phyloP scores from a whole-genome alignment of 352 stramenopile genomes.

The Pythium brachiatum region DNA sequence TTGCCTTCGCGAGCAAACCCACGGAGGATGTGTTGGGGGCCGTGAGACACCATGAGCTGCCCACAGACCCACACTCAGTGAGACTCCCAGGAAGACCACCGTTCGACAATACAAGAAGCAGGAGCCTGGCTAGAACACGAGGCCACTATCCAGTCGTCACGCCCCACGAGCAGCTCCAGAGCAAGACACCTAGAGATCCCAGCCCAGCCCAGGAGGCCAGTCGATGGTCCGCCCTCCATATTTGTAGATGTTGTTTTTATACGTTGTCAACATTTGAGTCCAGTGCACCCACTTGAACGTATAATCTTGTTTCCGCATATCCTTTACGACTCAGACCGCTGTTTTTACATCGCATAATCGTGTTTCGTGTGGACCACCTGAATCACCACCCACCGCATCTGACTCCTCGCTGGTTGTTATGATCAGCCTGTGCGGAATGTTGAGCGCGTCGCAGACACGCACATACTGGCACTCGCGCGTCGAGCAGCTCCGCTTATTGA shows the following conservation, averaged over 20 bases:
- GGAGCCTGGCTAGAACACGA: no score
- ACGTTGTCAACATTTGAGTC: background rate
- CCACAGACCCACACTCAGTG: no score
- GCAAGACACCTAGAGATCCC: background rate
- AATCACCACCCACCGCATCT: background rate
- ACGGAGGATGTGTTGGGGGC: no score
- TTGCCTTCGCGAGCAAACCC: no score
- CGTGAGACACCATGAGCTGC: no score
- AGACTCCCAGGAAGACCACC: no score
- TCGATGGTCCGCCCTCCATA: background rate
- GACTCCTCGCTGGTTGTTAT: background rate
- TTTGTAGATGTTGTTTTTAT: background rate
- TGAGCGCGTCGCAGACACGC: background rate
- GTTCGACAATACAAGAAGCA: no score
- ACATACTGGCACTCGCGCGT: background rate
- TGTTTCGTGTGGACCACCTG: background rate
- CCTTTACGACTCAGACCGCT: background rate
- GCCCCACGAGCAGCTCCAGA: background rate
- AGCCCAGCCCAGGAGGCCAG: background rate
- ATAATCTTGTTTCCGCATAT: background rate
- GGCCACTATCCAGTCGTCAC: no score
- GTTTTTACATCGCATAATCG: background rate
- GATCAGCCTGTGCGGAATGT: background rate
- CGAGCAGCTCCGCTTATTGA: background rate
- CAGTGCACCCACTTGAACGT: no score